phyloP scores from a whole-genome alignment of 768 basidiomycete genomes.

The Pleurotus salmoneostramineus region DNA sequence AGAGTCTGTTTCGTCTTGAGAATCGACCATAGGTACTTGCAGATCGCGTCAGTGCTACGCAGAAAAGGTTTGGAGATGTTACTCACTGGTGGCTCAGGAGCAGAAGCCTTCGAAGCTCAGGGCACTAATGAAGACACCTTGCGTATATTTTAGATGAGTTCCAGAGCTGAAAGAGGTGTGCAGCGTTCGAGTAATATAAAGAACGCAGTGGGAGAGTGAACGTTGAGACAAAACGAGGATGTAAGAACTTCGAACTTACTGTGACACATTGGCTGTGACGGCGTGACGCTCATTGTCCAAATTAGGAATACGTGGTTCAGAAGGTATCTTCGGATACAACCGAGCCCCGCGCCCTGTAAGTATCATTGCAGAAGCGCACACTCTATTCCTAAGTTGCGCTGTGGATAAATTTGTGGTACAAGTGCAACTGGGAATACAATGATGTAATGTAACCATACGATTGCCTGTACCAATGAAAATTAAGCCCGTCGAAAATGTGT shows the following conservation, averaged over 20 bases:
- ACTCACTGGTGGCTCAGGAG: constrained; percentile 1
- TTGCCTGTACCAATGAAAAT: no score
- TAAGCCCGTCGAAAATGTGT: no score
- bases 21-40: constrained; percentile 10
- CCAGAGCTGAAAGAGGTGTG: not conserved
- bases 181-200: no score
- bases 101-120: not conserved
- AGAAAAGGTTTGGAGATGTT: not conserved
- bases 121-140: not conserved
- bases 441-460: no score
- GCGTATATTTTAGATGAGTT: not conserved
- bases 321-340: not conserved
- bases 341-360: not conserved
- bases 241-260: not conserved
- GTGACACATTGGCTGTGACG: not conserved
- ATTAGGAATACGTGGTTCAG: constrained; percentile 6
- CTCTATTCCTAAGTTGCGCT: not conserved
- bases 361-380: not conserved
- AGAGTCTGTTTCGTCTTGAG: constrained; percentile 32
- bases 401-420: no score
- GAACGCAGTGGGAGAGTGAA: no score
- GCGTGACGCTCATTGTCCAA: not conserved
- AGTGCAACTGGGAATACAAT: no score
- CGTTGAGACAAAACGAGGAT: not conserved
- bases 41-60: not conserved